A percentile compares a stretch with the other conserved stretches of the same genome.
Evolutionary conservation across 2,329 filamentous ascomycete species (phyloP).

Genomic region (Fusarium azukiicola): DNA sequence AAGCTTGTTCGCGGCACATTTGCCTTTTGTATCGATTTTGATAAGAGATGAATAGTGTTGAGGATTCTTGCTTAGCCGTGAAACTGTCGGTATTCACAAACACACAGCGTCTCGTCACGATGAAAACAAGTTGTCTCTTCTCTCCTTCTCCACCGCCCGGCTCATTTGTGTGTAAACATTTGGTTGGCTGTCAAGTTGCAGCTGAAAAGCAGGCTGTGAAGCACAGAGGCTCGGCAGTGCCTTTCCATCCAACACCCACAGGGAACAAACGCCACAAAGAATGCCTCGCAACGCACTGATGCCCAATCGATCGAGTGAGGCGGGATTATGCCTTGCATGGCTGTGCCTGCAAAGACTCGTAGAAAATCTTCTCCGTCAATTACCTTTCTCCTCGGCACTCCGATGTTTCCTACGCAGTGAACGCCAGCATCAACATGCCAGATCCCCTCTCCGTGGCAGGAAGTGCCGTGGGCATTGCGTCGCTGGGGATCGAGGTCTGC

Average conservation of each 20-base stretch:
- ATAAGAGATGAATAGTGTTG: too few species aligned
- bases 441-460: background rate
- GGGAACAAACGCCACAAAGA: background rate
- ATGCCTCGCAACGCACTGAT: background rate
- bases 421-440: background rate
- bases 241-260: background rate
- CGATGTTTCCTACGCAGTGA: background rate
- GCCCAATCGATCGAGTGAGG: background rate
- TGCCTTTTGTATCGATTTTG: too few species aligned
- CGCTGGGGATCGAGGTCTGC: background rate
- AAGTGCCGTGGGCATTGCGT: background rate
- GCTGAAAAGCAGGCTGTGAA: background rate
- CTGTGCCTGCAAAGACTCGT: background rate
- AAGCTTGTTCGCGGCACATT: too few species aligned
- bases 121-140: background rate
- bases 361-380: background rate
- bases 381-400: background rate
- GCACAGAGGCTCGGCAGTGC: background rate
- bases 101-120: too few species aligned
- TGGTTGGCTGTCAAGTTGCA: background rate
- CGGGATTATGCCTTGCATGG: too few species aligned
- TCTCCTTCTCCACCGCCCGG: background rate
- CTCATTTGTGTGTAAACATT: background rate
- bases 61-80: too few species aligned
- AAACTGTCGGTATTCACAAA: too few species aligned